Percentiles rank a stretch among this genome's conserved stretches.
These are phyloP conservation scores for Carpediemonas membranifera DNA, from an alignment of 78 protist genomes.

Conservation along the genomic window DNA sequence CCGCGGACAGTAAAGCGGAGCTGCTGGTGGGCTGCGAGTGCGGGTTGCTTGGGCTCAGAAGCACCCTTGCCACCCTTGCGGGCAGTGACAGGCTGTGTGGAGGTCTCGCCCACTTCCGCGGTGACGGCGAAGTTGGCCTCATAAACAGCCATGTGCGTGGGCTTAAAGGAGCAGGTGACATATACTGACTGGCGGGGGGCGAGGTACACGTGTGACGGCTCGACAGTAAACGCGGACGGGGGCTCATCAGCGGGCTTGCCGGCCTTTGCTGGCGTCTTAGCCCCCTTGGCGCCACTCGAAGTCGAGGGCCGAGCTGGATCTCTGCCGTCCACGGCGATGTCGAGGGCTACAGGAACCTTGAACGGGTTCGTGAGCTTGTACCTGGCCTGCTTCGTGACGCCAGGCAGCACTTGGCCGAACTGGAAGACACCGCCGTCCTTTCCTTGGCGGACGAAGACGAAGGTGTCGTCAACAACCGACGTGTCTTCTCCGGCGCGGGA, in stretches of 20 bases:
- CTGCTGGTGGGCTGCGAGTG: constrained; percentile 7
- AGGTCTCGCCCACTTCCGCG: constrained; percentile 47
- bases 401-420: constrained; percentile 38
- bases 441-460: not conserved
- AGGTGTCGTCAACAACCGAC: not conserved
- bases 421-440: constrained; percentile 16
- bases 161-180: constrained; percentile 45
- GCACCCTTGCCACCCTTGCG: too few species aligned
- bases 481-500: not conserved
- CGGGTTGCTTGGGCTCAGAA: too few species aligned
- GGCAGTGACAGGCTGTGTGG: too few species aligned
- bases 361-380: constrained; percentile 51
- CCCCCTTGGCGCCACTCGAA: too few species aligned
- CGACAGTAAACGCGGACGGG: constrained; percentile 28
- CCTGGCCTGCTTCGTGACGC: constrained; percentile 9
- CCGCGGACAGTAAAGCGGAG: constrained; percentile 49
- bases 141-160: constrained; percentile 23
- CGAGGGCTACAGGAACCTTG: constrained; percentile 41
- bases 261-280: too few species aligned
- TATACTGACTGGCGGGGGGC: constrained; percentile 54
- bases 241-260: too few species aligned
- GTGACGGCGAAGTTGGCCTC: constrained; percentile 40
- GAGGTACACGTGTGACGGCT: constrained; percentile 23
- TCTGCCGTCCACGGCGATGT: not conserved
- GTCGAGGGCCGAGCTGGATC: not conserved